Percentiles rank a stretch among this genome's conserved stretches.
These are phyloP conservation scores for Psilocybe cubensis DNA, from an alignment of 768 basidiomycete species.

Conservation along the genomic window DNA sequence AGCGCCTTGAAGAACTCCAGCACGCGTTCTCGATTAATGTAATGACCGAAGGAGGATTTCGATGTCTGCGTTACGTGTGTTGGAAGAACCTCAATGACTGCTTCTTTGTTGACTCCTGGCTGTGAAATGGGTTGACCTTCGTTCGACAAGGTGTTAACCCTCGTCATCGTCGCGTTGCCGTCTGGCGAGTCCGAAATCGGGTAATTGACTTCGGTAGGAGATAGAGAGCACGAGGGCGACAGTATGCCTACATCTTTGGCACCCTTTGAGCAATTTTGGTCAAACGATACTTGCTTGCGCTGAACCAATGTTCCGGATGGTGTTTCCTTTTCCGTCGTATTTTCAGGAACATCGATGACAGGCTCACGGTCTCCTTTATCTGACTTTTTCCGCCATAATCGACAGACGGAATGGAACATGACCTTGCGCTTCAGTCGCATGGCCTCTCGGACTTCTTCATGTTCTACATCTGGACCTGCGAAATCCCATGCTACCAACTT, in stretches of 20 bases:
- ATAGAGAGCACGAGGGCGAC: slow-evolving; percentile 12
- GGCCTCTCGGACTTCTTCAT: slow-evolving; percentile 54
- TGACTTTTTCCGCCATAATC: neutral
- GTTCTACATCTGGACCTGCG: slow-evolving; percentile 62
- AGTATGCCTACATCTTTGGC: slow-evolving; percentile 11
- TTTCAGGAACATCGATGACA: neutral
- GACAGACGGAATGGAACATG: slow-evolving; percentile 5
- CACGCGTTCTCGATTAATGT: neutral
- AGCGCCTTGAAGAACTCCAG: slow-evolving; percentile 38
- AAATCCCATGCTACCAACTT: slow-evolving; percentile 64
- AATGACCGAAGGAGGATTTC: neutral
- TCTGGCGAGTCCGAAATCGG: slow-evolving; percentile 5
- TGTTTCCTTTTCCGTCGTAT: slow-evolving; percentile 4
- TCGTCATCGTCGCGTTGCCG: neutral
- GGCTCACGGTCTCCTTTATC: neutral
- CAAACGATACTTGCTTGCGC: slow-evolving; percentile 25
- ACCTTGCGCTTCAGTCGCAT: slow-evolving; percentile 40
- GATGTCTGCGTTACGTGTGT: neutral
- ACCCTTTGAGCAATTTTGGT: slow-evolving; percentile 24
- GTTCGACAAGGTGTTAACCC: neutral
- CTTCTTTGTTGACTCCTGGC: neutral
- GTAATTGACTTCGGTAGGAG: slow-evolving; percentile 18
- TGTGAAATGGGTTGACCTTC: neutral
- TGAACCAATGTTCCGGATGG: neutral
- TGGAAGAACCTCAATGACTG: neutral